These are phyloP conservation scores for Lentinus polychrous DNA, from an alignment of 1,284 basidiomycete species.

Conservation along the genomic window DNA sequence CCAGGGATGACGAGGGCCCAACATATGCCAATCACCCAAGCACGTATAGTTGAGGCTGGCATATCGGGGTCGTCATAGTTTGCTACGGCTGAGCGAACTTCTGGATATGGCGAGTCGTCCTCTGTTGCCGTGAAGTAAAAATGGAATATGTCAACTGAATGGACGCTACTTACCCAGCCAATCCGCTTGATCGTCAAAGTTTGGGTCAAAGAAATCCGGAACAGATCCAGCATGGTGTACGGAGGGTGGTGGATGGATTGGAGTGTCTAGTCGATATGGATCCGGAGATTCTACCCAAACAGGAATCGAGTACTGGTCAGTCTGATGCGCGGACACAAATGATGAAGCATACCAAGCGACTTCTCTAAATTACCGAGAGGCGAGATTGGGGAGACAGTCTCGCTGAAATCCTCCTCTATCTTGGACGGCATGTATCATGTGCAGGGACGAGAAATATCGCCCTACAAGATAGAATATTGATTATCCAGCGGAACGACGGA, in stretches of 20 bases:
- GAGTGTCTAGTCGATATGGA: neutral
- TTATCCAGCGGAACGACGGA: too few relatives aligned
- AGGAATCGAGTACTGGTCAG: neutral
- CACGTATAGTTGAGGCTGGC: constrained; percentile 46
- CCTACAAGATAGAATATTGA: too few relatives aligned
- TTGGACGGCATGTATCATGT: neutral
- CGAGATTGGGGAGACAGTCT: neutral
- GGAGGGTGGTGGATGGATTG: neutral
- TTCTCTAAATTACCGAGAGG: neutral
- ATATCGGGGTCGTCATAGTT: constrained; percentile 27
- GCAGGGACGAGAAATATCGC: too few relatives aligned
- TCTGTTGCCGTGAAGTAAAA: constrained; percentile 11
- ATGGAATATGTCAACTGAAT: neutral
- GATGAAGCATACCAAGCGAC: neutral
- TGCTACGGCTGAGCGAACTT: constrained; percentile 28
- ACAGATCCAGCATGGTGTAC: constrained; percentile 4
- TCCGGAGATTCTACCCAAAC: neutral
- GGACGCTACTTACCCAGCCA: constrained; percentile 18
- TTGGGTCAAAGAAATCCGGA: constrained; percentile 23
- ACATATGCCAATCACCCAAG: constrained; percentile 42
- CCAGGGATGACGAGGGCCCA: constrained; percentile 51
- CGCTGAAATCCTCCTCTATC: neutral
- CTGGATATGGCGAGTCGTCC: constrained; percentile 29
- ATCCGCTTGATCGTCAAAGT: constrained; percentile 20
- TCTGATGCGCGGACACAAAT: neutral